These are phyloP conservation scores for Allantophomopsis cytisporea DNA, from an alignment of 2,329 filamentous ascomycete genomes.

Conservation along the genomic window DNA sequence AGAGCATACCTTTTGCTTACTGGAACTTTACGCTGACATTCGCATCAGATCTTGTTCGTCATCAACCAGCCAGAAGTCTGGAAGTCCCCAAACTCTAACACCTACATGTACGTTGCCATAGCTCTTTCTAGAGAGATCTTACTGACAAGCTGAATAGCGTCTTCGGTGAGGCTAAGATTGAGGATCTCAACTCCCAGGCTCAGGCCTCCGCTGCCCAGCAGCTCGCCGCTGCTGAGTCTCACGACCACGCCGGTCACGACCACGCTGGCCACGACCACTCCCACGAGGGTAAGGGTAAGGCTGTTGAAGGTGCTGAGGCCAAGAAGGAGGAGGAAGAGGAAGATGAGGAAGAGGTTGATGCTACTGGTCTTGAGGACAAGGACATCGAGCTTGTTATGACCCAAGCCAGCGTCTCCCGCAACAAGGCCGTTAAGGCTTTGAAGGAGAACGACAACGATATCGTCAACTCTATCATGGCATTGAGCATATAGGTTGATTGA, in stretches of 20 bases:
- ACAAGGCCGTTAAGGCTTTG: slow-evolving; percentile 97
- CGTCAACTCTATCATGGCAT: slow-evolving; percentile 99
- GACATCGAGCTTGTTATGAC: slow-evolving; percentile 99
- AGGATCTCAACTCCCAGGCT: slow-evolving; percentile 97
- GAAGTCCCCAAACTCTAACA: slow-evolving; percentile 98
- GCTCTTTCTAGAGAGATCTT: neutral
- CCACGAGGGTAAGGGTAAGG: slow-evolving; percentile 56
- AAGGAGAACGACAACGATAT: slow-evolving; percentile 99
- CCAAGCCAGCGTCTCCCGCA: slow-evolving; percentile 90
- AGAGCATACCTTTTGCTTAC: neutral
- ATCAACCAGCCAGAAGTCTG: slow-evolving; percentile 99
- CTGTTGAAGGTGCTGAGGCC: slow-evolving; percentile 51
- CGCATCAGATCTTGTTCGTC: slow-evolving; percentile 82
- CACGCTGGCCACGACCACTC: slow-evolving; percentile 52
- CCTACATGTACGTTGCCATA: slow-evolving; percentile 74
- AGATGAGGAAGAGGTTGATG: slow-evolving; percentile 90
- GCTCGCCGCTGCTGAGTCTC: slow-evolving; percentile 60
- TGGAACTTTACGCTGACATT: slow-evolving; percentile 1
- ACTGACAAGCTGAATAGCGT: slow-evolving; percentile 44
- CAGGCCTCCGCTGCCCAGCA: slow-evolving; percentile 94
- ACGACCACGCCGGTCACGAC: slow-evolving; percentile 34
- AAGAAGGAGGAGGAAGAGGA: slow-evolving; percentile 67
- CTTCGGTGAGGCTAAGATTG: slow-evolving; percentile 99
- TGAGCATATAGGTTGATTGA: slow-evolving; percentile 53
- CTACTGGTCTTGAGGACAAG: slow-evolving; percentile 91